Conservation (phyloP, 352 stramenopile species). For the Pythium plurisporium region DNA sequence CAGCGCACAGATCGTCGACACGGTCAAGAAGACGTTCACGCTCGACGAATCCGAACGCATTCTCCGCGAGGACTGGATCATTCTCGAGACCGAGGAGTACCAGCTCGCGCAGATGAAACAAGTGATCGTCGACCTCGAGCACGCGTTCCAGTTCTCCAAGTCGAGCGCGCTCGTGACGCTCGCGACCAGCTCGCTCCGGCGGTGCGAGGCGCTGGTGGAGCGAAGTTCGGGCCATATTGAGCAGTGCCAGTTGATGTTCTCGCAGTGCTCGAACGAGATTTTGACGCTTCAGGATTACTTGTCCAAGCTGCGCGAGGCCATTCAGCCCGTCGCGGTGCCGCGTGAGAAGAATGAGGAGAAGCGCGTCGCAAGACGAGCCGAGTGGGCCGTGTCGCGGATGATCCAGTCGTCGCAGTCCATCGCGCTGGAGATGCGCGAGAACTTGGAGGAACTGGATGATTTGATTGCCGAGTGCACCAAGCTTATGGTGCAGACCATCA, state of each 20-base stretch:
- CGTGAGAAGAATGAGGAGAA: conserved; percentile 73
- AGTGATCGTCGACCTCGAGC: conserved; percentile 58
- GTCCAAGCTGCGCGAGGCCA: conserved; percentile 60
- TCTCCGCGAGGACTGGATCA: conserved; percentile 62
- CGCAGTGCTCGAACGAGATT: conserved; percentile 74
- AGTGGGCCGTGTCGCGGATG: conserved; percentile 78
- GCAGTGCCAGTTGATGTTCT: conserved; percentile 79
- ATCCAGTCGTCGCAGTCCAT: conserved; percentile 60
- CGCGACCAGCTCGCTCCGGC: conserved; percentile 58
- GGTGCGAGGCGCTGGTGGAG: conserved; percentile 69
- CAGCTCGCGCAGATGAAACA: conserved; percentile 59
- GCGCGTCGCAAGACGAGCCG: conserved; percentile 56
- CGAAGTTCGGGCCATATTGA: conserved; percentile 64
- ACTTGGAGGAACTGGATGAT: conserved; percentile 74
- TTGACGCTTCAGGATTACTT: conserved; percentile 76
- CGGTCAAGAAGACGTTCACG: conserved; percentile 65
- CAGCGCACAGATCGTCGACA: conserved; percentile 44
- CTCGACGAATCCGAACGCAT: conserved; percentile 69
- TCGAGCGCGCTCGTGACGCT: conserved; percentile 62
- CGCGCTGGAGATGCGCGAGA: conserved; percentile 66
- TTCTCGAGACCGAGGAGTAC: conserved; percentile 77
- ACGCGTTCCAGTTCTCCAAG: conserved; percentile 84
- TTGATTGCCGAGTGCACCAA: conserved; percentile 77
- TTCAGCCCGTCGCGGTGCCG: conserved; percentile 43
- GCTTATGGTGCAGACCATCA: conserved; percentile 86